Base-by-base conservation (phyloP, 1,139 yeast genomes). In the Suhomyces bolitotheri region DNA sequence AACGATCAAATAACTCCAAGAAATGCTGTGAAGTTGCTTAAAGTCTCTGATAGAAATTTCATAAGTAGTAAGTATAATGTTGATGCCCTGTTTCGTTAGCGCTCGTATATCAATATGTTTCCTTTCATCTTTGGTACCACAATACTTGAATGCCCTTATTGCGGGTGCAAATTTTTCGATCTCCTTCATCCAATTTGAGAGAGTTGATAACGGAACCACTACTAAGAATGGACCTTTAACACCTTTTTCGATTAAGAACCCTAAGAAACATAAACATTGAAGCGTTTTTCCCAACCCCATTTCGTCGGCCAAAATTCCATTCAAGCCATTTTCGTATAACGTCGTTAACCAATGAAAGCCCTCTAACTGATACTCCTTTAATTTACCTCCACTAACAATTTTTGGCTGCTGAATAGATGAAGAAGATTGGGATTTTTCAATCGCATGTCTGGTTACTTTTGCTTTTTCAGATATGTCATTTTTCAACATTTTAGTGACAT, bases 231-330 rank as follows among this genome's bases (percentile, higher is more conserved):
- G 96, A 0, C 97, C 97, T 16, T 62, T 59, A 2, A 88, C 76
- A 3, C 86, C 90, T 53, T 87, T 79, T 47, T 88, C 96, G 28
- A 84, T 75, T 28, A 92, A 66, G 53, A 83, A 87, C 8, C 88
- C 78, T 10, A 90, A 53, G 44, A 90, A 71, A 0, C 95, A 74
- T 38, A 92, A 86, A 29, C 94, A 83, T 56, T 90, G 96, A 9
- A 90, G 61, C 0, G 97, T 92, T 54, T 90, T 90, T 5, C 98
- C 97, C 26, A 89, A 66, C 0, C 97, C 97, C 97, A 90, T 92
- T 58, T 90, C 97, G 60, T 92, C 97, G 0, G 97, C 97, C 20
- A 92, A 64, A 22, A 92, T 89, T 3, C 98, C 98, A 60, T 92
- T 92, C 22, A 92, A 67, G 0, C 97, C 98, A 58, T 92, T 92